phyloP scores from a whole-genome alignment of 1,284 basidiomycete genomes.

The Flammula alnicola region DNA sequence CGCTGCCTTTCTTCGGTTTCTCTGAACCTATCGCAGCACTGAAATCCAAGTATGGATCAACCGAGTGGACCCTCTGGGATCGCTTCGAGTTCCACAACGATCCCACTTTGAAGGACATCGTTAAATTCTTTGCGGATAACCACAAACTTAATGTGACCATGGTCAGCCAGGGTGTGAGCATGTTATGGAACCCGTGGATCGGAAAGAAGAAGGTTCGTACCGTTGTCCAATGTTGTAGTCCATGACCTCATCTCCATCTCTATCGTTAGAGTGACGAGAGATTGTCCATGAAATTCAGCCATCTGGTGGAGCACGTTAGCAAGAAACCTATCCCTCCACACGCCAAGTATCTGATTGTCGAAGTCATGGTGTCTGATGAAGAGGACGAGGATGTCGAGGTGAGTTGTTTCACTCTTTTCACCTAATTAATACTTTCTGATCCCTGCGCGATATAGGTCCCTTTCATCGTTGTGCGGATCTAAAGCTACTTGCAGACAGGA shows the following conservation, averaged over 20 bases:
- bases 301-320: conserved; percentile 91
- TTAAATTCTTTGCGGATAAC: conserved; percentile 84
- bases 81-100: conserved; percentile 93
- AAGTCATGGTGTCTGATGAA: conserved; percentile 93
- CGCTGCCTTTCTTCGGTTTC: conserved; percentile 98
- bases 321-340: conserved; percentile 89
- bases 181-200: conserved; percentile 96
- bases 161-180: conserved; percentile 96
- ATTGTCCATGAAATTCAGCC: conserved; percentile 87
- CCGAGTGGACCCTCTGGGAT: conserved; percentile 99
- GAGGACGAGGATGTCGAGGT: conserved; percentile 90
- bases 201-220: conserved; percentile 83
- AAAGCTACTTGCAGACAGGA: conserved; percentile 4
- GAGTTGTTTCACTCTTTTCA: conserved; percentile 17
- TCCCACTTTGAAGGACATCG: conserved; percentile 87
- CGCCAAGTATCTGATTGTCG: conserved; percentile 85
- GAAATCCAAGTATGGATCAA: conserved; percentile 86
- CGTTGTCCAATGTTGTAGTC: not conserved
- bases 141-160: conserved; percentile 93
- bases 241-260: conserved; percentile 12
- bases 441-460: conserved; percentile 53
- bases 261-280: conserved; percentile 79
- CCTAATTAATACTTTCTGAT: conserved; percentile 3
- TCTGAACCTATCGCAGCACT: conserved; percentile 95
- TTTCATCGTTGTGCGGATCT: conserved; percentile 68